phyloP scores from a whole-genome alignment of 208 protist species.

The Naegleria lovaniensis region DNA sequence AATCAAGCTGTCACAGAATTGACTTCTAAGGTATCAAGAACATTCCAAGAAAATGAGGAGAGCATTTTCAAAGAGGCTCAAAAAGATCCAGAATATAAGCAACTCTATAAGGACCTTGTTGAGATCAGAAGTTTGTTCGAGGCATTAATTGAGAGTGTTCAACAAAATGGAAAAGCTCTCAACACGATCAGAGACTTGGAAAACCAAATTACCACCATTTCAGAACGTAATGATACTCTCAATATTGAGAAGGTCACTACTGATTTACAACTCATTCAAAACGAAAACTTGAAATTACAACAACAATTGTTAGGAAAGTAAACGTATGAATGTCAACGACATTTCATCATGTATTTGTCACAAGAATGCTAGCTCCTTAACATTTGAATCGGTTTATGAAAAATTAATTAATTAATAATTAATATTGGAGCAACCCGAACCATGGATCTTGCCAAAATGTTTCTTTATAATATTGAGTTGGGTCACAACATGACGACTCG shows the following conservation, averaged over 20 bases:
- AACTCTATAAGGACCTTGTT: neutral
- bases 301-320: neutral
- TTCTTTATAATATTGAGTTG: too few species aligned
- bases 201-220: neutral
- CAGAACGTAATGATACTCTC: neutral
- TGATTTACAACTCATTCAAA: neutral
- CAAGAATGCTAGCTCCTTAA: too few species aligned
- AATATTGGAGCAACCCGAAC: too few species aligned
- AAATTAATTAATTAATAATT: too few species aligned
- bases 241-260: neutral
- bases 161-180: neutral
- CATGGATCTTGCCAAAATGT: too few species aligned
- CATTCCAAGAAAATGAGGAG: slow-evolving; percentile 6
- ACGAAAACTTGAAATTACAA: neutral
- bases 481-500: too few species aligned
- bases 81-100: neutral
- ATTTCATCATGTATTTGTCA: too few species aligned
- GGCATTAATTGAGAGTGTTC: neutral
- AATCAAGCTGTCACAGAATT: neutral
- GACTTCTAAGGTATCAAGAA: neutral
- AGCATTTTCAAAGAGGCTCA: slow-evolving; percentile 7
- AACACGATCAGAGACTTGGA: neutral
- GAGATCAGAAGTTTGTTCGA: neutral
- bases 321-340: too few species aligned
- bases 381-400: too few species aligned